Evolutionary conservation across 1,284 basidiomycete genomes (phyloP).

Genomic region (Mycena sp.): DNA sequence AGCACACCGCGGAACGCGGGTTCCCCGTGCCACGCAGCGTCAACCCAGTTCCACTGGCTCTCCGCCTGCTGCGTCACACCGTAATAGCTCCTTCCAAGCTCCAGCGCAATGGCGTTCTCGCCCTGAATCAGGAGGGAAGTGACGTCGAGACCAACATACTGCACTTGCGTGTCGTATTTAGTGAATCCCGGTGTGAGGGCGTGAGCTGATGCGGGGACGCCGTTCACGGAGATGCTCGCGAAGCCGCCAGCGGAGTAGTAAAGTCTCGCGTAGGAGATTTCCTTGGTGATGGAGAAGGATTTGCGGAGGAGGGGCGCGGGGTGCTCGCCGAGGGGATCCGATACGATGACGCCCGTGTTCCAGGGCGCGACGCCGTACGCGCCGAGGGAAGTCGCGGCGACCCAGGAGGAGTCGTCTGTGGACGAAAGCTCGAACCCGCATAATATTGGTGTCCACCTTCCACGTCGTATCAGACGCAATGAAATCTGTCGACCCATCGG

Average conservation of each 20-base stretch:
- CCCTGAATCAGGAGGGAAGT: slow-evolving; percentile 1
- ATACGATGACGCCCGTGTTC: slow-evolving; percentile 30
- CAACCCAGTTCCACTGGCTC: slow-evolving; percentile 38
- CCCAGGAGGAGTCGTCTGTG: slow-evolving; percentile 1
- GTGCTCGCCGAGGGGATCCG: slow-evolving; percentile 38
- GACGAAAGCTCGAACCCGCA: background rate
- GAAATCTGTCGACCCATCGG: slow-evolving; percentile 23
- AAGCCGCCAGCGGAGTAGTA: slow-evolving; percentile 41
- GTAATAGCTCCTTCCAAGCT: slow-evolving; percentile 39
- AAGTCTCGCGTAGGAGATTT: slow-evolving; percentile 33
- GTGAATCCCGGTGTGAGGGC: slow-evolving; percentile 41
- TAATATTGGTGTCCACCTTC: slow-evolving; percentile 4
- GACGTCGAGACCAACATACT: slow-evolving; percentile 37
- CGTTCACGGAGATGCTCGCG: slow-evolving; percentile 38
- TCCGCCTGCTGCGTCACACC: slow-evolving; percentile 38
- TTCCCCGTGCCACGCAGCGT: slow-evolving; percentile 38
- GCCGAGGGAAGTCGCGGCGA: slow-evolving; percentile 25
- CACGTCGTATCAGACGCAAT: slow-evolving; percentile 25
- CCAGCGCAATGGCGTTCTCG: slow-evolving; percentile 35
- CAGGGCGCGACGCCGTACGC: slow-evolving; percentile 37
- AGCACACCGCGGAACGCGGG: slow-evolving; percentile 35
- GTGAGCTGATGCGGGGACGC: slow-evolving; percentile 34
- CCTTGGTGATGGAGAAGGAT: slow-evolving; percentile 31
- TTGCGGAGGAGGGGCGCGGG: slow-evolving; percentile 41
- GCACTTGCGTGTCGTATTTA: slow-evolving; percentile 38